These are phyloP conservation scores for Hyparrhenia diplandra DNA, from an alignment of 176 grass and related monocot genomes.

Conservation along the genomic window DNA sequence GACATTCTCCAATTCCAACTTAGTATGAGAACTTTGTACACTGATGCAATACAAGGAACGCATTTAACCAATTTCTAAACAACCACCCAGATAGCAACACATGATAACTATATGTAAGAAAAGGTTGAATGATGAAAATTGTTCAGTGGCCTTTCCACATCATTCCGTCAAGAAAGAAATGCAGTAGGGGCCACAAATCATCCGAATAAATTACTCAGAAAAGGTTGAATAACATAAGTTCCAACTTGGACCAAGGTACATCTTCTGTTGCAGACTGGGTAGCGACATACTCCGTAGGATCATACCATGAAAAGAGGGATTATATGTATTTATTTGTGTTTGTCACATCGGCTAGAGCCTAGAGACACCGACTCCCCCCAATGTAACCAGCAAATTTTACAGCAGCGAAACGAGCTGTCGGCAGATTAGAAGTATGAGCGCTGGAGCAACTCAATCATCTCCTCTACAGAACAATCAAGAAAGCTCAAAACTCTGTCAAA, in stretches of 20 bases:
- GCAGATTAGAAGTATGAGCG: background rate
- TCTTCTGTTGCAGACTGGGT: background rate
- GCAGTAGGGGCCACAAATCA: background rate
- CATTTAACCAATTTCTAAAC: background rate
- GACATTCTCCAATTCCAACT: background rate
- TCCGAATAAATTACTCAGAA: background rate
- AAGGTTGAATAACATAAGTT: background rate
- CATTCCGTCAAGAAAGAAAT: background rate
- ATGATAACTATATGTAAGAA: conserved; percentile 2
- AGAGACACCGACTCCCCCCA: background rate
- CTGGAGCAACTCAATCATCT: background rate
- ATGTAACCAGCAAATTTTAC: background rate
- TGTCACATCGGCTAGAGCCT: background rate
- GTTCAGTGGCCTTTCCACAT: background rate
- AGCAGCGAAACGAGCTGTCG: background rate
- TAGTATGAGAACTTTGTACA: background rate
- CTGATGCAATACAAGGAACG: background rate
- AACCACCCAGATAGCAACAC: background rate
- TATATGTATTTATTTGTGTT: background rate
- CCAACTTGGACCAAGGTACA: background rate
- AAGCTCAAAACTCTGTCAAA: background rate
- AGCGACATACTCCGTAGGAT: background rate
- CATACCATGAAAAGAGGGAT: background rate
- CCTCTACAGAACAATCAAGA: conserved; percentile 5
- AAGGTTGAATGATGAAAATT: background rate